phyloP scores from a whole-genome alignment of 169 alveolate genomes.

The Eimeria falciformis region DNA sequence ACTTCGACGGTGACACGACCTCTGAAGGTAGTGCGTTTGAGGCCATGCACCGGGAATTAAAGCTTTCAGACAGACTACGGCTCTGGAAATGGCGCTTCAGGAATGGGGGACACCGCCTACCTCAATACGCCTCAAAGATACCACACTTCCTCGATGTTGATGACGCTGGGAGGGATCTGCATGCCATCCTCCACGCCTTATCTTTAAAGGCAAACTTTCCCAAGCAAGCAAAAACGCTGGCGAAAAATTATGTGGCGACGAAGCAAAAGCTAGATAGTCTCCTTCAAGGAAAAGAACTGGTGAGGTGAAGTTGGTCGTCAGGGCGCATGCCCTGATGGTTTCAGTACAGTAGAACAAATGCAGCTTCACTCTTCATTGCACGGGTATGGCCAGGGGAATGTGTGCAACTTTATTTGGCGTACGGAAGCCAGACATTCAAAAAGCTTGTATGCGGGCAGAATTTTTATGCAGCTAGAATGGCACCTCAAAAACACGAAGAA shows the following conservation, averaged over 20 bases:
- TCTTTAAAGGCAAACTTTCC: not conserved
- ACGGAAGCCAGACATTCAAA: no score
- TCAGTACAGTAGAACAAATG: no score
- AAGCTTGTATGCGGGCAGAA: no score
- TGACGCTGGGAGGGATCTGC: not conserved
- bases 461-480: not conserved
- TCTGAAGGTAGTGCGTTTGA: no score
- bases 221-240: not conserved
- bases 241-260: not conserved
- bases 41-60: no score
- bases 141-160: not conserved
- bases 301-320: not conserved
- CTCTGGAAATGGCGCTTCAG: conserved; percentile 7
- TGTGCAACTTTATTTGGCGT: no score
- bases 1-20: no score
- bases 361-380: no score
- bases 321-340: no score
- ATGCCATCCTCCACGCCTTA: not conserved
- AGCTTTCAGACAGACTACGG: not conserved
- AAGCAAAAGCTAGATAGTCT: not conserved
- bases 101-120: not conserved
- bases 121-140: not conserved
- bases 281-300: conserved; percentile 14
- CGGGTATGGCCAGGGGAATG: no score
- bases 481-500: not conserved